Conservation (phyloP, 768 basidiomycete genomes). For the Gloeophyllum trabeum region DNA sequence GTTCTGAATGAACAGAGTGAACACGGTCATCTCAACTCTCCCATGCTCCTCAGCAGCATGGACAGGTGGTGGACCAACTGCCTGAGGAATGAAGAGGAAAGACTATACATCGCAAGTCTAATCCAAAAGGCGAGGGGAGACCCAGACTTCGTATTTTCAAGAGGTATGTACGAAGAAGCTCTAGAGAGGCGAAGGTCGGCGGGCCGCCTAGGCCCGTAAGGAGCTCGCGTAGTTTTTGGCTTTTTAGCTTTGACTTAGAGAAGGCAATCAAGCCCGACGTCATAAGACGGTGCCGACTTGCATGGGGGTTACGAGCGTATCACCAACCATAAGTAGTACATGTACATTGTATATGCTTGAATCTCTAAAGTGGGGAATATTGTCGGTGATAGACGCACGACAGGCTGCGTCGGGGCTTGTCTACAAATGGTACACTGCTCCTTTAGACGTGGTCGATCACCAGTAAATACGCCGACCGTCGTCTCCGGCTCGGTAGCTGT, state of each 20-base stretch:
- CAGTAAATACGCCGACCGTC: too few species aligned
- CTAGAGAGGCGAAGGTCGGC: conserved; percentile 23
- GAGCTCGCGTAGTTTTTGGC: not conserved
- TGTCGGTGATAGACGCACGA: too few species aligned
- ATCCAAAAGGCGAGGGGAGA: conserved; percentile 38
- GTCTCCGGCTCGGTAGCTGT: too few species aligned
- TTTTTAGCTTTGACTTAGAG: not conserved
- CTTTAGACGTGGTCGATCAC: too few species aligned
- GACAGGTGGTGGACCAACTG: conserved; percentile 75
- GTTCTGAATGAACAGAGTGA: conserved; percentile 63
- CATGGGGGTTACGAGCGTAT: too few species aligned
- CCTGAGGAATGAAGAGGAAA: conserved; percentile 47
- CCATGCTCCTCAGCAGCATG: conserved; percentile 46
- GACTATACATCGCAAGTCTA: conserved; percentile 39
- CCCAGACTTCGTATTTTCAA: conserved; percentile 35
- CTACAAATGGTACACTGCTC: too few species aligned
- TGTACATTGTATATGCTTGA: too few species aligned
- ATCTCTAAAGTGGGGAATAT: too few species aligned
- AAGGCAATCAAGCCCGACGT: too few species aligned
- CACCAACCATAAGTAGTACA: too few species aligned
- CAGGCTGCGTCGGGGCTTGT: too few species aligned
- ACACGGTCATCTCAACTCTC: conserved; percentile 35
- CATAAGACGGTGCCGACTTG: too few species aligned
- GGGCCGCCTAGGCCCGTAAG: conserved; percentile 22
- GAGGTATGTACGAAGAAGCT: conserved; percentile 41